Conservation (phyloP, 1,284 basidiomycete genomes). For the Boletus semigastroideus region DNA sequence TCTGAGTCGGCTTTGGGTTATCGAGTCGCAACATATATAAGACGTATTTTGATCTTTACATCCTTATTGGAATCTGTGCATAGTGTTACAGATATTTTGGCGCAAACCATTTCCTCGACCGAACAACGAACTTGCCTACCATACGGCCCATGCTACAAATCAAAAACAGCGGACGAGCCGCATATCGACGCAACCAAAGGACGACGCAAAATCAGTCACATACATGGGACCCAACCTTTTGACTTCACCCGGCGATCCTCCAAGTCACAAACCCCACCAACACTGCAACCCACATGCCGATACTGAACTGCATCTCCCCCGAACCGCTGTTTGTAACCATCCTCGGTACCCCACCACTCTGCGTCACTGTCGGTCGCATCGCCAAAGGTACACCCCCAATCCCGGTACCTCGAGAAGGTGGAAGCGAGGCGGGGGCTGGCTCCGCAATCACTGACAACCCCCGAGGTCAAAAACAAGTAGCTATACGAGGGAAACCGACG, state of each 20-base stretch:
- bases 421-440: constrained; percentile 25
- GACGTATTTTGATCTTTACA: too few species aligned
- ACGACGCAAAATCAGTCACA: neutral
- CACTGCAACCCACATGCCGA: constrained; percentile 19
- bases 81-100: too few species aligned
- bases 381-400: constrained; percentile 32
- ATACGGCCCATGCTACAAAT: constrained; percentile 1
- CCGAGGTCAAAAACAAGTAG: too few species aligned
- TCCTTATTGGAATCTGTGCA: too few species aligned
- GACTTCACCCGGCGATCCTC: constrained; percentile 14
- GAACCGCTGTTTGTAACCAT: constrained; percentile 19
- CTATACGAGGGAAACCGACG: constrained; percentile 1
- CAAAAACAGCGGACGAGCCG: constrained; percentile 3
- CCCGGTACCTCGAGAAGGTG: constrained; percentile 21
- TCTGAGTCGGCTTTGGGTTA: neutral
- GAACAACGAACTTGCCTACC: too few species aligned
- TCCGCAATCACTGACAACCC: constrained; percentile 24
- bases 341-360: constrained; percentile 3
- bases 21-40: too few species aligned
- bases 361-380: constrained; percentile 14
- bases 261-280: constrained; percentile 20
- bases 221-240: too few species aligned
- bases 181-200: constrained; percentile 2
- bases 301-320: constrained; percentile 3
- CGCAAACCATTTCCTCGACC: too few species aligned